A percentile compares a stretch with the other conserved stretches of the same genome.
Evolutionary conservation across 2,329 filamentous ascomycete genomes (phyloP).

Genomic region (Stachybotrys chartarum): DNA sequence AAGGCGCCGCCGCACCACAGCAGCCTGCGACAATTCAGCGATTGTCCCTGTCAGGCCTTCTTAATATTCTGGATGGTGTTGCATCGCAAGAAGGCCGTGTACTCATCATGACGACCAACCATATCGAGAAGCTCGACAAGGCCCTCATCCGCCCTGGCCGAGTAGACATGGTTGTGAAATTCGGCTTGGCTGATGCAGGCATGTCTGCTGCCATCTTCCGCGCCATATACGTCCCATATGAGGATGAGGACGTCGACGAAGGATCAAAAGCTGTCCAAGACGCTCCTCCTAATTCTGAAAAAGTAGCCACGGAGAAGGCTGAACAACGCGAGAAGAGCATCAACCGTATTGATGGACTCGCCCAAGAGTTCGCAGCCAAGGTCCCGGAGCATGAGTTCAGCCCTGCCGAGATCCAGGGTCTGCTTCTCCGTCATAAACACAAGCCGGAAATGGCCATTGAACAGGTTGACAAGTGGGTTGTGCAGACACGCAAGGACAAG

Average conservation of each 20-base stretch:
- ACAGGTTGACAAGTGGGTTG: slow-evolving; percentile 40
- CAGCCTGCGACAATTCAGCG: slow-evolving; percentile 15
- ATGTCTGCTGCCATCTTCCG: slow-evolving; percentile 50
- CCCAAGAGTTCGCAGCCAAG: slow-evolving; percentile 38
- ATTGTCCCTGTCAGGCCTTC: slow-evolving; percentile 66
- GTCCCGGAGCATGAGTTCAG: slow-evolving; percentile 51
- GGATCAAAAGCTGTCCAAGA: slow-evolving; percentile 9
- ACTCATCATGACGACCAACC: slow-evolving; percentile 60
- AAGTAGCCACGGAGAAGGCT: slow-evolving; percentile 21
- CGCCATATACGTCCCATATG: slow-evolving; percentile 50
- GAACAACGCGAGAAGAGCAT: slow-evolving; percentile 26
- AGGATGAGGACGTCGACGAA: slow-evolving; percentile 17
- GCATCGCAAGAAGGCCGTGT: slow-evolving; percentile 57
- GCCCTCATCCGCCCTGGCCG: slow-evolving; percentile 57
- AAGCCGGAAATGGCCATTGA: slow-evolving; percentile 40
- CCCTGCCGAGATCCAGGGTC: slow-evolving; percentile 54
- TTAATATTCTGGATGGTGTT: slow-evolving; percentile 75
- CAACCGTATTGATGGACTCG: slow-evolving; percentile 36
- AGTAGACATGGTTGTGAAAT: slow-evolving; percentile 53
- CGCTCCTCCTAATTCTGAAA: slow-evolving; percentile 12
- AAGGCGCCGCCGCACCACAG: neutral
- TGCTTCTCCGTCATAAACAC: slow-evolving; percentile 49
- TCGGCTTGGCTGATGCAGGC: slow-evolving; percentile 43
- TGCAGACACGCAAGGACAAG: slow-evolving; percentile 40
- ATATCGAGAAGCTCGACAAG: slow-evolving; percentile 53